Evolutionary conservation across 345 rosid species (phyloP), one percentile per base, ranked within the genome.

Genomic region (Sisymbrium irio): DNA sequence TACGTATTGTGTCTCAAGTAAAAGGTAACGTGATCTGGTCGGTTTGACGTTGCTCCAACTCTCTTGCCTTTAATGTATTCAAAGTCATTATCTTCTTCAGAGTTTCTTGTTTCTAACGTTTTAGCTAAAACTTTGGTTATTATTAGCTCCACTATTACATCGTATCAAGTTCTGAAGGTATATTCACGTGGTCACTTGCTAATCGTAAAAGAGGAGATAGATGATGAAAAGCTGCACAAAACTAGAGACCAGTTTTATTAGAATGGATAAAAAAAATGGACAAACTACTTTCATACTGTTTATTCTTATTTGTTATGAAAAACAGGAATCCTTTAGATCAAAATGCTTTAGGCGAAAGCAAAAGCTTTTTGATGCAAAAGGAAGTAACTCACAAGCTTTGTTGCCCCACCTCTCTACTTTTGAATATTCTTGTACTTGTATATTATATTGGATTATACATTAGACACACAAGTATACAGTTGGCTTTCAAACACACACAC

Each of bases 301-400:
- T 37, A 39, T 51, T 18, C n/a, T 42, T 15, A 30, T 66, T 22
- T 18, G 36, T 49, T 49, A 22, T 22, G 3, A 22, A 22, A 60
- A 14, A 20, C 15, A 62, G 3, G 9, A 45, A 68, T 68, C 39
- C n/a, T 75, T 39, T 61, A 41, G 51, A 76, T 54, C 35, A 7
- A 25, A 76, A 53, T 76, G 70, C 75, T 76, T 76, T 62, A 69
- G 75, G 79, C 70, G 13, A 76, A 76, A 77, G 80, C 71, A 77
- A 77, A 63, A 70, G 59, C 54, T 70, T 70, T 62, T 70, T 77
- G 66, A 70, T 70, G 56, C 76, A 57, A 70, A 76, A 77, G 61
- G 1, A 70, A 77, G 76, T 57, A 53, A 22, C 25, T 32, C 75
- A 69, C 56, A 42, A 62, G 65, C 50, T 37, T 14, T 47, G 36